Conservation (phyloP, 345 rosid genomes). For the Theobroma cacao region DNA sequence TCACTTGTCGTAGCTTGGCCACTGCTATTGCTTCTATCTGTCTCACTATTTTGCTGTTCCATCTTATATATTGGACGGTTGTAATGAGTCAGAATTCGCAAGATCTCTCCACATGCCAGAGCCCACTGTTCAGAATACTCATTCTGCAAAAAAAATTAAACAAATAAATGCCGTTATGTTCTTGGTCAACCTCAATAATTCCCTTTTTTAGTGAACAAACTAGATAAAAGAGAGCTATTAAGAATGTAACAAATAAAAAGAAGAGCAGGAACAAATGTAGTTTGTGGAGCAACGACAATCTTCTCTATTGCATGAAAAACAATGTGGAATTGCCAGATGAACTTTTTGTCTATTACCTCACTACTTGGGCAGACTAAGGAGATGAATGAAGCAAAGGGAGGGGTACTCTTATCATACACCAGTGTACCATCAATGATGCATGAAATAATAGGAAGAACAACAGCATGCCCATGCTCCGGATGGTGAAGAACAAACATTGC, state of each 20-base stretch:
- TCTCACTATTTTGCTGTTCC: conserved; percentile 56
- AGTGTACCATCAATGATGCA: conserved; percentile 82
- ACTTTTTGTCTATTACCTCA: conserved; percentile 51
- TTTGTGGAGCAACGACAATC: background rate
- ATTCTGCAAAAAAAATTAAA: conserved; percentile 48
- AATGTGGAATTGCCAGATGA: conserved; percentile 2
- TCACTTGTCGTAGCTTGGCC: conserved; percentile 44
- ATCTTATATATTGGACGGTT: conserved; percentile 89
- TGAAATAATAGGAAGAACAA: conserved; percentile 91
- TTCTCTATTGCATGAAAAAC: background rate
- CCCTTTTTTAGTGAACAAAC: background rate
- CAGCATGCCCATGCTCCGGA: conserved; percentile 97
- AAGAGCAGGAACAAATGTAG: background rate
- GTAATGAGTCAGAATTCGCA: conserved; percentile 94
- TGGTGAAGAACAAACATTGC: conserved; percentile 98
- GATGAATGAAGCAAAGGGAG: conserved; percentile 94
- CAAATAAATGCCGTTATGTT: background rate
- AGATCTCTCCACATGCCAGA: conserved; percentile 92
- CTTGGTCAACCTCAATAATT: background rate
- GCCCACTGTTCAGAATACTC: conserved; percentile 99
- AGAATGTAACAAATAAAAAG: background rate
- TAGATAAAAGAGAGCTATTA: background rate
- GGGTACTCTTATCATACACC: conserved; percentile 67
- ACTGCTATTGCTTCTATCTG: conserved; percentile 45
- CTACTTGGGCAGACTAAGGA: conserved; percentile 77